Conservation (phyloP, 2,329 filamentous ascomycete species). For the Drechslerella coelobrocha region DNA sequence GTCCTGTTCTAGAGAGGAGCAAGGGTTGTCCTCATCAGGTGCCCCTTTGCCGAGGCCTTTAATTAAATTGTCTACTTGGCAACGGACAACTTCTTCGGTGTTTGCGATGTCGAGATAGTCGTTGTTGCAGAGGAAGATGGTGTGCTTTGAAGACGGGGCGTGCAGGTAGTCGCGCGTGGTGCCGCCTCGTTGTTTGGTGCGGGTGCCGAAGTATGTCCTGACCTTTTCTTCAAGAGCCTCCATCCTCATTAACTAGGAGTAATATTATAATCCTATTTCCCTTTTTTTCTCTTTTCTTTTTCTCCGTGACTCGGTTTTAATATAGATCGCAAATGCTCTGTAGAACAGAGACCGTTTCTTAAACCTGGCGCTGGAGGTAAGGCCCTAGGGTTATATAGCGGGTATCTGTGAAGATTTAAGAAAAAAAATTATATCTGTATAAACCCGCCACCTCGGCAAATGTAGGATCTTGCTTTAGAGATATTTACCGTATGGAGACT, state of each 20-base stretch:
- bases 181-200: background rate
- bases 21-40: background rate
- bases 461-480: no score
- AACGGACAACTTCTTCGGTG: background rate
- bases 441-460: no score
- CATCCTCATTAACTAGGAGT: background rate
- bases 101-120: conserved; percentile 1
- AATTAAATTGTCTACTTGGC: background rate
- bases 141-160: background rate
- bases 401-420: no score
- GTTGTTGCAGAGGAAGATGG: background rate
- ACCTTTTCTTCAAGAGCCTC: background rate
- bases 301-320: no score
- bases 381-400: no score
- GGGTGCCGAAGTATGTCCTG: background rate
- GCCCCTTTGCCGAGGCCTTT: background rate
- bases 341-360: no score
- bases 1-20: background rate
- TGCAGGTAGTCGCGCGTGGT: background rate
- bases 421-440: no score
- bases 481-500: no score
- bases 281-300: no score
- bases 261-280: no score
- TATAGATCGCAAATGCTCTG: no score
- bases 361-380: no score